Conservation (phyloP, 2,329 filamentous ascomycete species). For the Lecanicillium sp. region DNA sequence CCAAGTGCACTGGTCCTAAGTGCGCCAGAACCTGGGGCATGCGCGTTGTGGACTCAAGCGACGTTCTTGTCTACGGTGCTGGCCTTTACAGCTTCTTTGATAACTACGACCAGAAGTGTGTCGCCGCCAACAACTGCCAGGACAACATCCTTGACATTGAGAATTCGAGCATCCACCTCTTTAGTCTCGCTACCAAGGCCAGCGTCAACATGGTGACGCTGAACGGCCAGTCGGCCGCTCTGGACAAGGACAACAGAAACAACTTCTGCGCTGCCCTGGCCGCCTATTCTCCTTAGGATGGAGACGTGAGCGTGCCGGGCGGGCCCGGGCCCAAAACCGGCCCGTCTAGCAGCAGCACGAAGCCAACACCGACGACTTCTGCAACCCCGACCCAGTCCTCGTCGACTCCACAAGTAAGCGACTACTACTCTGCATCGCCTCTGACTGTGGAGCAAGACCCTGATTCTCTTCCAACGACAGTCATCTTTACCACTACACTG, state of each 20-base stretch:
- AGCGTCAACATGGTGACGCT: constrained; percentile 66
- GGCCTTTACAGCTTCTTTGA: constrained; percentile 81
- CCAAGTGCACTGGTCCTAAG: constrained; percentile 41
- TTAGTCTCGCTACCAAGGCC: constrained; percentile 69
- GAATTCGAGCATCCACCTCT: constrained; percentile 59
- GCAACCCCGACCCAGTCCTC: background rate
- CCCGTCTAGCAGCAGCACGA: background rate
- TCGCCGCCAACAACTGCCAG: constrained; percentile 64
- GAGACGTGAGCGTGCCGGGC: background rate
- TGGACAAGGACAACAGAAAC: constrained; percentile 58
- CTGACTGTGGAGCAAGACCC: constrained; percentile 1
- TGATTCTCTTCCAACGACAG: constrained; percentile 15
- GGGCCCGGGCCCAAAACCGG: constrained; percentile 6
- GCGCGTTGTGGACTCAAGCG: constrained; percentile 59
- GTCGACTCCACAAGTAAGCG: constrained; percentile 5
- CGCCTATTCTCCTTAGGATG: constrained; percentile 33
- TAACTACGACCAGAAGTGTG: constrained; percentile 69
- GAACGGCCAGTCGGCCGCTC: constrained; percentile 46
- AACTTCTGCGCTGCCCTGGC: constrained; percentile 59
- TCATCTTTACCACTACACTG: constrained; percentile 19
- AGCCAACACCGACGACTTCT: background rate
- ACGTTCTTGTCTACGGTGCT: constrained; percentile 64
- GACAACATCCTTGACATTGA: constrained; percentile 71
- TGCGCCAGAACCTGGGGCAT: constrained; percentile 76
- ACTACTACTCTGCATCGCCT: background rate